phyloP scores from a whole-genome alignment of 805 yeast species.

The Clavispora carvajalis region DNA sequence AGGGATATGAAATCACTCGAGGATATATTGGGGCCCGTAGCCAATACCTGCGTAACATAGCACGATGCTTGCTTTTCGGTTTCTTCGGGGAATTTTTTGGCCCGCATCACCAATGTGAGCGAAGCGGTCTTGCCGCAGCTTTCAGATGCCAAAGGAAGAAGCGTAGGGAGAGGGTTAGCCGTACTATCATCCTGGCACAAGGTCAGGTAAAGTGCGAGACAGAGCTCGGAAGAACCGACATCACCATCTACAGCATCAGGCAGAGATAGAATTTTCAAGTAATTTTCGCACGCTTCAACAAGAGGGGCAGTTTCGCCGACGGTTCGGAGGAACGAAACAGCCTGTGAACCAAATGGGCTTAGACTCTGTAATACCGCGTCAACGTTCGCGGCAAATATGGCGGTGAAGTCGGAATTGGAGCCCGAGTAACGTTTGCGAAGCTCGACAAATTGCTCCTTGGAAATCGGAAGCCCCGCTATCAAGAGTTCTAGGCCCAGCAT shows the following conservation, averaged over 20 bases:
- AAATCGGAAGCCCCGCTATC: not conserved
- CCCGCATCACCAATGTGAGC: not conserved
- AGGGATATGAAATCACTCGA: not conserved
- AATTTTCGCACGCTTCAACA: not conserved
- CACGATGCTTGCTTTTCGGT: not conserved
- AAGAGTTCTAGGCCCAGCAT: not conserved
- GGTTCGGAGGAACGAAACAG: not conserved
- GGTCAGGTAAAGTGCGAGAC: not conserved
- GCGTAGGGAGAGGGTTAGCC: not conserved
- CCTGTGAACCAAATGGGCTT: not conserved
- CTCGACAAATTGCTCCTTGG: not conserved
- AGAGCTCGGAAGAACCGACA: not conserved
- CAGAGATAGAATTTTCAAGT: not conserved
- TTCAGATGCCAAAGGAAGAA: not conserved
- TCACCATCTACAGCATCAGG: too few relatives aligned
- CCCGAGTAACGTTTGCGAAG: not conserved
- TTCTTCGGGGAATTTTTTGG: not conserved
- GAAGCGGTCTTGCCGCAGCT: not conserved
- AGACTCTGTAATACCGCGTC: not conserved
- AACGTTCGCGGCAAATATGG: not conserved
- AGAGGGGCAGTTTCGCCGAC: not conserved
- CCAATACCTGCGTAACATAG: not conserved
- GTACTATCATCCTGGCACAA: not conserved
- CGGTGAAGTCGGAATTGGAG: not conserved
- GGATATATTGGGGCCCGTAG: not conserved